Conservation (phyloP, 306 rosid species). For the Glycine latifolia region DNA sequence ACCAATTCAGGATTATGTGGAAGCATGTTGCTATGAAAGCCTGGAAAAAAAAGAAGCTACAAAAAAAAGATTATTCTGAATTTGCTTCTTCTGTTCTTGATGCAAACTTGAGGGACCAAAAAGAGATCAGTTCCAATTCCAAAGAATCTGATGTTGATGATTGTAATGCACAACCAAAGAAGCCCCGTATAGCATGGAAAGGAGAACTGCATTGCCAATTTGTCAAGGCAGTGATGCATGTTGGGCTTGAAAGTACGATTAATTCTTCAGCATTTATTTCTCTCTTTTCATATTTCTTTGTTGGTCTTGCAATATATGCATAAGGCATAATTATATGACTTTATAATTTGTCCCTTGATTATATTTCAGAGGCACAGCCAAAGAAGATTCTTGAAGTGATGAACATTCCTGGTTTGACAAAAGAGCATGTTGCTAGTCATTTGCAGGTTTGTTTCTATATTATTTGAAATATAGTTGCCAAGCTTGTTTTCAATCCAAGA, state of each 20-base stretch:
- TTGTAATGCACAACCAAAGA: conserved; percentile 50
- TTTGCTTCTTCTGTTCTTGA: conserved; percentile 53
- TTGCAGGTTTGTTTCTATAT: too few species aligned
- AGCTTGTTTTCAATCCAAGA: too few species aligned
- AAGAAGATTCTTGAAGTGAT: too few species aligned
- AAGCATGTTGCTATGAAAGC: conserved; percentile 62
- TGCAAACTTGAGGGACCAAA: conserved; percentile 43
- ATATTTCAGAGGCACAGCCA: too few species aligned
- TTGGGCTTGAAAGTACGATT: conserved; percentile 71
- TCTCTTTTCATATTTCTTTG: neutral
- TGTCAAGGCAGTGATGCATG: conserved; percentile 63
- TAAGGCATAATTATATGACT: too few species aligned
- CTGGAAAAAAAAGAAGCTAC: conserved; percentile 53
- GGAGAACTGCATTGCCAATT: conserved; percentile 66
- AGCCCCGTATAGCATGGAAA: conserved; percentile 72
- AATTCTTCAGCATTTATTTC: neutral
- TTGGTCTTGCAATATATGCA: too few species aligned
- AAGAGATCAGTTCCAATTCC: conserved; percentile 35
- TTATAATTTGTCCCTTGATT: too few species aligned
- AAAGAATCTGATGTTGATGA: conserved; percentile 56
- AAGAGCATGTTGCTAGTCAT: too few species aligned
- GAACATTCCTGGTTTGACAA: too few species aligned
- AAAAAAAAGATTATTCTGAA: conserved; percentile 54
- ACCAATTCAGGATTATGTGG: conserved; percentile 67
- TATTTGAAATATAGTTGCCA: too few species aligned